A percentile compares a stretch with the other conserved stretches of the same genome.
phyloP scores from a whole-genome alignment of 1,284 basidiomycete genomes.

The Phlebopus sp. region DNA sequence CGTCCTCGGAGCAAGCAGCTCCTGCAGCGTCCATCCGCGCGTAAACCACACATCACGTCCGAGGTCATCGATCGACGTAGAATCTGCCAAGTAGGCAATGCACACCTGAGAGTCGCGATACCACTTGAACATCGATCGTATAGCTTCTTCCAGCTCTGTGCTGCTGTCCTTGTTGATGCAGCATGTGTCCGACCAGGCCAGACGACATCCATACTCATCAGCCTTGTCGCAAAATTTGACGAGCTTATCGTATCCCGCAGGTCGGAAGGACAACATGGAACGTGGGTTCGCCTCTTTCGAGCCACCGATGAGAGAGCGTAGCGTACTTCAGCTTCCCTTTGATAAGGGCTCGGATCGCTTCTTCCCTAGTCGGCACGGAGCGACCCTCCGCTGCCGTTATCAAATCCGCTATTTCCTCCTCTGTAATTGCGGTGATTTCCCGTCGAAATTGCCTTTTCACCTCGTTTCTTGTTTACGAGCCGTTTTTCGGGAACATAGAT shows the following conservation, averaged over 20 bases:
- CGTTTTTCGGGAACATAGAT: constrained; percentile 26
- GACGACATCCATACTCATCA: constrained; percentile 24
- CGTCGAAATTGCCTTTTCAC: constrained; percentile 30
- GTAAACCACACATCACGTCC: constrained; percentile 33
- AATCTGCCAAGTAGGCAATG: constrained; percentile 32
- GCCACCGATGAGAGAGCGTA: constrained; percentile 60
- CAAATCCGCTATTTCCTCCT: constrained; percentile 22
- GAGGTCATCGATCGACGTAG: constrained; percentile 27
- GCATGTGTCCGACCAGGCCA: constrained; percentile 32
- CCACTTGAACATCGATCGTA: constrained; percentile 34
- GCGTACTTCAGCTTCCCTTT: constrained; percentile 53
- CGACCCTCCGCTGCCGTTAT: constrained; percentile 38
- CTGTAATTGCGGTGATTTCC: constrained; percentile 24
- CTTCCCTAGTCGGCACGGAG: constrained; percentile 44
- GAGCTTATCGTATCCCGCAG: constrained; percentile 28
- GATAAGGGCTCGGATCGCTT: constrained; percentile 30
- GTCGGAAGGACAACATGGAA: constrained; percentile 43
- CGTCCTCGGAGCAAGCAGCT: constrained; percentile 24
- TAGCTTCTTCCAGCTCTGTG: constrained; percentile 31
- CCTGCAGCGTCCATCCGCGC: constrained; percentile 30
- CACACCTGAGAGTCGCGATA: constrained; percentile 29
- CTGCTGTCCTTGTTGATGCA: constrained; percentile 16
- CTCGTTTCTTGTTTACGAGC: constrained; percentile 29
- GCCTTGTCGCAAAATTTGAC: constrained; percentile 26
- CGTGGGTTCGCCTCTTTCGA: constrained; percentile 66